Evolutionary conservation across 371 early-diverging fungal species (phyloP), one percentile per base, ranked within the genome.

Genomic region (Coemansia sp.): DNA sequence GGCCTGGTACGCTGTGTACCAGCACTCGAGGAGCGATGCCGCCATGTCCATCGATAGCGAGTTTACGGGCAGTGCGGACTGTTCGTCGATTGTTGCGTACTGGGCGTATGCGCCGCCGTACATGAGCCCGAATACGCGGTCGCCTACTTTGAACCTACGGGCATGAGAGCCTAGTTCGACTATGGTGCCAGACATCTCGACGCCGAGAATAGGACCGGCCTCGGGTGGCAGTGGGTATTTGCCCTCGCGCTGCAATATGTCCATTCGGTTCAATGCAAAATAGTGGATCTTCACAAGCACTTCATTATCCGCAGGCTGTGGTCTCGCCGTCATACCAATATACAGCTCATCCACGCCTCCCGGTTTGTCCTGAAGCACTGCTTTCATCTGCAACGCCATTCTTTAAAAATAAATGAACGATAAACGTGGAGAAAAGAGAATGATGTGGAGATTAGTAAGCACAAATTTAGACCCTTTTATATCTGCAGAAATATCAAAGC

Each of bases 1-100:
- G 0, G 90, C 90, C 78, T 92, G 90, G 68, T 86, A 89, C 2
- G 91, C 91, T n/a, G 91, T 91, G 72, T 87, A 88, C 87, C 87
- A 90, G 40, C 79, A 82, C 59, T 91, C 93, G 13, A 91, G 91
- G 29, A 92, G 83, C 4, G 89, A 86, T 11, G 93, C 82, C 4
- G 89, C 93, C 67, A 86, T 69, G 69, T 86, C 83, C 78, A 85
- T 87, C 0, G 83, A 71, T 24, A 90, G 52, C 14, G 42, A 29
- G 3, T 83, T 82, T 8, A 89, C 84, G n/a, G 68, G 80, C 66
- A 89, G 86, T 1, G 87, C 85, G 59, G 88, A 70, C 13, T 63
- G 66, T 67, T 85, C 81, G 61, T 90, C 81, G 37, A 91, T 81
- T 5, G 84, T 81, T 24, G 84, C 85, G 67, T 87, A 90, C 84